A percentile compares a stretch with the other conserved stretches of the same genome.
Evolutionary conservation across 768 basidiomycete species (phyloP).

Genomic region (Suillus ampliporus): DNA sequence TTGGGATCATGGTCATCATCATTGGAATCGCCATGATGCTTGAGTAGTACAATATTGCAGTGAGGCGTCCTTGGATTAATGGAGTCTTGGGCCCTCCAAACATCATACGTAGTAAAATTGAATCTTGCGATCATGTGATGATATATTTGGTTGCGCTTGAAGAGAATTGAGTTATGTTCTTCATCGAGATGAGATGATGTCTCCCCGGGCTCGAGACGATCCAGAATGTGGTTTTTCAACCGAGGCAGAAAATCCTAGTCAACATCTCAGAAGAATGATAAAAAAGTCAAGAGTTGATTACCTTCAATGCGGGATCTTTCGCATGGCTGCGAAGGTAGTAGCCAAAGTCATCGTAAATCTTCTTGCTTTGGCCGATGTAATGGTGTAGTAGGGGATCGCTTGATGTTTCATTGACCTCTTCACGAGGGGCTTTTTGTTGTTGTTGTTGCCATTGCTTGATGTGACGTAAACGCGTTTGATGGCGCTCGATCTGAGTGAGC

Average conservation of each 20-base stretch:
- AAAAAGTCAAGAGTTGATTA: constrained; percentile 16
- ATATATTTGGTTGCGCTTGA: constrained; percentile 25
- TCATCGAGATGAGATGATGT: background rate
- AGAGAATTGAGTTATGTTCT: constrained; percentile 25
- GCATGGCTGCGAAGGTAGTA: constrained; percentile 2
- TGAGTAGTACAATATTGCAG: constrained; percentile 41
- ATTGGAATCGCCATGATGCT: too few relatives aligned
- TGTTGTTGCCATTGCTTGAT: background rate
- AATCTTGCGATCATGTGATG: background rate
- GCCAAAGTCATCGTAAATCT: background rate
- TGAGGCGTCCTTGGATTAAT: constrained; percentile 42
- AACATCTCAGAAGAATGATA: background rate
- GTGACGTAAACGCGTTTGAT: constrained; percentile 1
- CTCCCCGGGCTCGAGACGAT: constrained; percentile 7
- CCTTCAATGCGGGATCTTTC: background rate
- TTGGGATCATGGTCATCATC: background rate
- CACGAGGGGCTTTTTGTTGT: too few relatives aligned
- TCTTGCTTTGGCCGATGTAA: background rate
- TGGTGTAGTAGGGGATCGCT: too few relatives aligned
- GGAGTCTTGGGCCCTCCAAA: constrained; percentile 43
- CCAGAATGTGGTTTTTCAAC: constrained; percentile 13
- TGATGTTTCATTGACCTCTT: too few relatives aligned
- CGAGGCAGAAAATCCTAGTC: constrained; percentile 12
- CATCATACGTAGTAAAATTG: constrained; percentile 26
- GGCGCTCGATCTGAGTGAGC: constrained; percentile 2